Conservation (phyloP, 169 alveolate genomes). For the Ichthyophthirius multifiliis region DNA sequence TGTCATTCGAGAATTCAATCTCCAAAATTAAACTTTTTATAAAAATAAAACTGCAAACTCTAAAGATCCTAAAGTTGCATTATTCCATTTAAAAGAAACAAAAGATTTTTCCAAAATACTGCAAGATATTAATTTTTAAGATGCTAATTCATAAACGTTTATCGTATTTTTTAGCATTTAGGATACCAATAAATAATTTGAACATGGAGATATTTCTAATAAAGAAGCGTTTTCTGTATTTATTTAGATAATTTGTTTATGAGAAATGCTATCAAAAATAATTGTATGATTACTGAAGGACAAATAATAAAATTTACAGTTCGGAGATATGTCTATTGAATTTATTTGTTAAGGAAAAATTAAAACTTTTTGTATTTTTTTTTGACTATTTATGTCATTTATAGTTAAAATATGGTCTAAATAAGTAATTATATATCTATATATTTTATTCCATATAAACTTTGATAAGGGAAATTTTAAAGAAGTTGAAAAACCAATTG, state of each 20-base stretch:
- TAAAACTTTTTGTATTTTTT: too few relatives aligned
- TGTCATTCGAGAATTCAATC: not conserved
- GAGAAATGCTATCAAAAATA: too few relatives aligned
- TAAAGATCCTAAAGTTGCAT: not conserved
- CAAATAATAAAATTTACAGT: too few relatives aligned
- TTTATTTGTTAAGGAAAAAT: too few relatives aligned
- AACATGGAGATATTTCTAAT: conserved; percentile 2
- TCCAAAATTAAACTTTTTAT: not conserved
- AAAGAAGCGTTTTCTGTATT: too few relatives aligned
- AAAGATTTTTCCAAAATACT: not conserved
- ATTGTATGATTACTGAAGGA: too few relatives aligned
- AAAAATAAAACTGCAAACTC: not conserved
- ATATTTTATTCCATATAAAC: not conserved
- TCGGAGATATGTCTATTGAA: too few relatives aligned
- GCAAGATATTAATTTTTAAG: not conserved
- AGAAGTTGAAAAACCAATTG: not conserved
- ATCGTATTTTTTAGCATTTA: not conserved
- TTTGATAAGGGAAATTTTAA: not conserved
- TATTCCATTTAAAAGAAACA: not conserved
- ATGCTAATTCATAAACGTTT: not conserved
- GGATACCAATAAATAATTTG: not conserved
- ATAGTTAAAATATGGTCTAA: not conserved
- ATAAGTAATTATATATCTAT: not conserved
- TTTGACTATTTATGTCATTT: not conserved
- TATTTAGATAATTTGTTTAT: too few relatives aligned